Conservation (phyloP, 441 rosid species). For the Metrosideros polymorpha region DNA sequence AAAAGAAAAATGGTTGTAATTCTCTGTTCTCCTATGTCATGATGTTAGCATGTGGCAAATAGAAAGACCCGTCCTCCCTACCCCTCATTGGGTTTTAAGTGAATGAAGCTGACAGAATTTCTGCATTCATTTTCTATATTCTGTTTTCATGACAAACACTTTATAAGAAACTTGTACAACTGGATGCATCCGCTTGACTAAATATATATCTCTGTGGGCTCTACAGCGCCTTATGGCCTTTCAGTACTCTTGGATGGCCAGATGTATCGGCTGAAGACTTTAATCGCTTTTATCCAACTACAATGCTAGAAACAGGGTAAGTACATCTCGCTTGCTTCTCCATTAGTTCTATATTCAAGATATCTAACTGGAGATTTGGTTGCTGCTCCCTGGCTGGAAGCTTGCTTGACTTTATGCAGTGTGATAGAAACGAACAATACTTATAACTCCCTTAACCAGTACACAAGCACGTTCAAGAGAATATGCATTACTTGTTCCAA, state of each 20-base stretch:
- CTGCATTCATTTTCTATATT: neutral
- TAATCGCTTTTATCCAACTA: conserved; percentile 78
- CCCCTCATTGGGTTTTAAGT: neutral
- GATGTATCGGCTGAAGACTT: conserved; percentile 72
- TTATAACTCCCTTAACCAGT: neutral
- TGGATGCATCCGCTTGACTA: neutral
- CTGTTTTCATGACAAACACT: neutral
- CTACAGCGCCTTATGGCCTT: conserved; percentile 90
- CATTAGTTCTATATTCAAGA: neutral
- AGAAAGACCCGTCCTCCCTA: neutral
- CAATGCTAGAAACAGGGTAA: conserved; percentile 95
- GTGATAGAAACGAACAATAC: neutral
- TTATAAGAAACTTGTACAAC: neutral
- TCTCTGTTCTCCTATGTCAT: neutral
- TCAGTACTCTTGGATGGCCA: conserved; percentile 99
- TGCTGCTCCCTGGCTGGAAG: neutral
- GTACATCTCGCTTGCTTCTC: conserved; percentile 1
- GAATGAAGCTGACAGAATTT: neutral
- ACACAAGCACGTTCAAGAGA: neutral
- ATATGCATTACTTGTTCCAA: neutral
- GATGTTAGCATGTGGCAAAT: neutral
- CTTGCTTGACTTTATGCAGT: neutral
- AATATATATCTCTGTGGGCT: conserved; percentile 6
- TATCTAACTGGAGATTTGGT: neutral
- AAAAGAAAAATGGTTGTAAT: neutral